Percentiles rank a stretch among this genome's conserved stretches.
Evolutionary conservation across 768 basidiomycete species (phyloP).

Genomic region (Sarcomyxa edulis): DNA sequence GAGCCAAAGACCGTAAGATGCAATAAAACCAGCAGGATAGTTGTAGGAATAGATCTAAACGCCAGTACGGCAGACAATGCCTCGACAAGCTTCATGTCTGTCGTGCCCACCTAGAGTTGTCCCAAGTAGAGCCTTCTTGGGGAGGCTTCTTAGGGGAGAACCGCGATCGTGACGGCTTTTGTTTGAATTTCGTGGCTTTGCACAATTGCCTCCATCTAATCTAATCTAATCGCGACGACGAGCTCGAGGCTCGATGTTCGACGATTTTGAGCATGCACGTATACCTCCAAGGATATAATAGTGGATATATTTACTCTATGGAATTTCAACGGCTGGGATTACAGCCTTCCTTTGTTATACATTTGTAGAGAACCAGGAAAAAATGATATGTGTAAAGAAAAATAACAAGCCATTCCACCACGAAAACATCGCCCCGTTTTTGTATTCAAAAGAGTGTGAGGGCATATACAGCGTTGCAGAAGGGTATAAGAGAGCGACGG

Average conservation of each 20-base stretch:
- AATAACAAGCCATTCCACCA: constrained; percentile 27
- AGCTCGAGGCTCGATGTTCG: no score
- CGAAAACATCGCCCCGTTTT: constrained; percentile 15
- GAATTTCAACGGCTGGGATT: no score
- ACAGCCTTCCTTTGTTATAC: constrained; percentile 40
- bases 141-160: constrained; percentile 2
- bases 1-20: constrained; percentile 44
- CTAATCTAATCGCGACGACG: no score
- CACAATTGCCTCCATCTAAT: no score
- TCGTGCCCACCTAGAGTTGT: no score
- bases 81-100: constrained; percentile 13
- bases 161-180: no score
- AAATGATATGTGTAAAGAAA: no score
- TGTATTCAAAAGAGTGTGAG: constrained; percentile 24
- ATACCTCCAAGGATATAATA: no score
- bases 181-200: no score
- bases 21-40: constrained; percentile 38
- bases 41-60: constrained; percentile 37
- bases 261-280: no score
- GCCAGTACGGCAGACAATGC: constrained; percentile 11
- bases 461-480: constrained; percentile 24
- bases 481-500: constrained; percentile 27
- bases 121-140: constrained; percentile 12
- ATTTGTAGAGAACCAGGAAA: constrained; percentile 23
- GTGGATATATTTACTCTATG: no score